These are phyloP conservation scores for Magnaporthales sp. DNA, from an alignment of 2,329 filamentous ascomycete species.

Conservation along the genomic window DNA sequence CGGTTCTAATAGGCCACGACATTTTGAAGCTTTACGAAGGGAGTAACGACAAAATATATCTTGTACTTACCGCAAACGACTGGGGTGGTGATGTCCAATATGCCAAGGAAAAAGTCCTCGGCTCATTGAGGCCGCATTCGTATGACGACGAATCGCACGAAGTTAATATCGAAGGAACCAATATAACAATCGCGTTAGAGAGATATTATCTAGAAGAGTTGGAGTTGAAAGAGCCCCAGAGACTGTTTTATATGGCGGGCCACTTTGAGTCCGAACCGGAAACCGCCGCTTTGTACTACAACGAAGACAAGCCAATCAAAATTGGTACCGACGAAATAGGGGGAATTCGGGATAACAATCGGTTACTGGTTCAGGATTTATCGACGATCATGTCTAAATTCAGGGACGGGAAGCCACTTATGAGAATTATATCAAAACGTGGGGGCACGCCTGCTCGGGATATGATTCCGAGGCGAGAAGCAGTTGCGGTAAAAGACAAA, in stretches of 20 bases:
- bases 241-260: background rate
- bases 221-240: background rate
- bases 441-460: too few species aligned
- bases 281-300: background rate
- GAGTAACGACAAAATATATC: background rate
- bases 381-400: background rate
- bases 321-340: background rate
- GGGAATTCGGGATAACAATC: background rate
- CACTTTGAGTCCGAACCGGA: background rate
- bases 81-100: background rate
- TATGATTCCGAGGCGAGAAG: too few species aligned
- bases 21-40: background rate
- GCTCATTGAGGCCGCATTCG: background rate
- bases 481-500: too few species aligned
- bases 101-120: background rate
- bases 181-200: background rate
- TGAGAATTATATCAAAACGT: background rate
- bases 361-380: background rate
- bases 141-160: background rate
- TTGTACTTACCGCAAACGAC: background rate
- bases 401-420: background rate
- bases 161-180: background rate
- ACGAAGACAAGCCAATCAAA: background rate
- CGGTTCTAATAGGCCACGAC: background rate
- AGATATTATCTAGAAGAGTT: background rate